Evolutionary conservation across 345 rosid species (phyloP).

Genomic region (Citrus sinensis): DVS_A1.0 CM039165.1:4633501-4634000

Average conservation of each 20-base stretch:
- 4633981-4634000: conserved; percentile 40
- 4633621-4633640: neutral
- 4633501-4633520: neutral
- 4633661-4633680: neutral
- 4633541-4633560: neutral
- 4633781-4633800: neutral
- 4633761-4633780: neutral
- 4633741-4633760: neutral
- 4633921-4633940: conserved; percentile 9
- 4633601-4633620: neutral
- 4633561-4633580: neutral
- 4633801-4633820: neutral
- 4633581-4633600: neutral
- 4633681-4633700: neutral
- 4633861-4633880: neutral
- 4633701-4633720: neutral
- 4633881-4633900: neutral
- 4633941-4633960: conserved; percentile 70
- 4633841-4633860: neutral
- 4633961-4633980: conserved; percentile 65
- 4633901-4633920: neutral
- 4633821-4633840: neutral
- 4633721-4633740: neutral
- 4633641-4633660: neutral
- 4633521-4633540: no score